phyloP scores from a whole-genome alignment of 768 basidiomycete genomes.

The Phanerodontia chrysosporium region DNA sequence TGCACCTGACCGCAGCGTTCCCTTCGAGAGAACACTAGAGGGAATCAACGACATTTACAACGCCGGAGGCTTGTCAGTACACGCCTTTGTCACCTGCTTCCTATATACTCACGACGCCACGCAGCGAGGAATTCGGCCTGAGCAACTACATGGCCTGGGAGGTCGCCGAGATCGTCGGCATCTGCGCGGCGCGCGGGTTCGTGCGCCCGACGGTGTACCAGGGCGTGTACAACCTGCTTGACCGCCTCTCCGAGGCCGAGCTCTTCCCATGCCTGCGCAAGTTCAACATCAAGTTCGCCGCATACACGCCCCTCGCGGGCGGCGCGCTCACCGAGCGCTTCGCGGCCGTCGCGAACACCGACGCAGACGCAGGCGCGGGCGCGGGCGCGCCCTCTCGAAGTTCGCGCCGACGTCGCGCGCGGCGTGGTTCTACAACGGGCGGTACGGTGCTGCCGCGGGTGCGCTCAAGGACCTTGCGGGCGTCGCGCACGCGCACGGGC shows the following conservation, averaged over 20 bases:
- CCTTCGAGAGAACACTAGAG: slow-evolving; percentile 49
- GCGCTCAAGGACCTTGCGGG: not conserved
- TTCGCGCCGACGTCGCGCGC: slow-evolving; percentile 24
- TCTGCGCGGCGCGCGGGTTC: slow-evolving; percentile 51
- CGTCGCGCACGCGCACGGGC: not conserved
- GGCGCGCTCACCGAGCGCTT: slow-evolving; percentile 38
- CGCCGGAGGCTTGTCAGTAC: slow-evolving; percentile 49
- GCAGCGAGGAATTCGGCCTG: slow-evolving; percentile 55
- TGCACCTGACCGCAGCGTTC: slow-evolving; percentile 55
- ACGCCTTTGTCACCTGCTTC: slow-evolving; percentile 9
- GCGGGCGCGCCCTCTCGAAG: not conserved
- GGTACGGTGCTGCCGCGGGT: not conserved
- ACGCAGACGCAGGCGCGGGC: not conserved
- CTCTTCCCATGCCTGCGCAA: slow-evolving; percentile 56
- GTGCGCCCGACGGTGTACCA: slow-evolving; percentile 54
- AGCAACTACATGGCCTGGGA: slow-evolving; percentile 61
- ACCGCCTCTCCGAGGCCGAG: slow-evolving; percentile 43
- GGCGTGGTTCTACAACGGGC: not conserved
- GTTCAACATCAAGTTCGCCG: slow-evolving; percentile 51
- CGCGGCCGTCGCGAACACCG: not conserved
- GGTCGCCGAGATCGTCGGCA: slow-evolving; percentile 56
- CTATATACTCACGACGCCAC: slow-evolving; percentile 25
- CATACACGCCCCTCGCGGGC: slow-evolving; percentile 56
- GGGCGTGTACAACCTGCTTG: slow-evolving; percentile 49
- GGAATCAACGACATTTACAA: slow-evolving; percentile 43